A percentile compares a stretch with the other conserved stretches of the same genome.
phyloP scores from a whole-genome alignment of 1,139 yeast genomes.

The Yamadazyma triangularis region DNA sequence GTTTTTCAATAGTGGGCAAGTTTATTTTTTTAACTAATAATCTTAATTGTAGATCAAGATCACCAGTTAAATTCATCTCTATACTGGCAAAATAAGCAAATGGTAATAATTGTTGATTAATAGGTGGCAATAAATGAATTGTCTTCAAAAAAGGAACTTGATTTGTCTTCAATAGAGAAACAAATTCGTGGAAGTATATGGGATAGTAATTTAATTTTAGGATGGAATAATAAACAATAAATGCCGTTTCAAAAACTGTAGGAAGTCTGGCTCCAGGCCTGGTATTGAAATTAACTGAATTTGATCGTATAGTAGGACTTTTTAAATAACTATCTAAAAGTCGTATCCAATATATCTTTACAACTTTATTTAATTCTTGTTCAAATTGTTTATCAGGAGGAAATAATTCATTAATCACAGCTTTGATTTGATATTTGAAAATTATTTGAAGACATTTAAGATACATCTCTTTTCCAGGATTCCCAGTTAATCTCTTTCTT shows the following conservation, averaged over 20 bases:
- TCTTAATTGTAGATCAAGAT: background rate
- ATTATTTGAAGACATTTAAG: constrained; percentile 53
- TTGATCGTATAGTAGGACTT: constrained; percentile 4
- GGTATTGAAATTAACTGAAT: constrained; percentile 8
- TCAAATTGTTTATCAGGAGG: constrained; percentile 5
- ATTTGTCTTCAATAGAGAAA: constrained; percentile 26
- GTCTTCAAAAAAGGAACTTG: constrained; percentile 36
- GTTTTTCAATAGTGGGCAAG: constrained; percentile 7
- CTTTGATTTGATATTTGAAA: constrained; percentile 44
- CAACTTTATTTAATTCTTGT: constrained; percentile 32
- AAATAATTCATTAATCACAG: constrained; percentile 18
- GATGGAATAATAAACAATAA: constrained; percentile 36
- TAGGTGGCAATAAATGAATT: constrained; percentile 16
- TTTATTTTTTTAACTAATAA: constrained; percentile 14
- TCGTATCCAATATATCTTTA: constrained; percentile 49
- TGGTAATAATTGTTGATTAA: constrained; percentile 4
- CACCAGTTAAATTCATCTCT: background rate
- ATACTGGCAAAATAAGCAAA: constrained; percentile 17
- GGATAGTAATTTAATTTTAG: constrained; percentile 31
- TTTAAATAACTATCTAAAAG: constrained; percentile 19
- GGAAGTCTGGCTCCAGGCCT: constrained; percentile 16
- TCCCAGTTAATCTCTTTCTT: constrained; percentile 41
- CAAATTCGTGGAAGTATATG: constrained; percentile 31
- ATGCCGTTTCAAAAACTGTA: constrained; percentile 24
- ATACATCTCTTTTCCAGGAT: constrained; percentile 43